These are phyloP conservation scores for Neurospora sp. DNA, from an alignment of 2,329 filamentous ascomycete species.

Conservation along the genomic window DNA sequence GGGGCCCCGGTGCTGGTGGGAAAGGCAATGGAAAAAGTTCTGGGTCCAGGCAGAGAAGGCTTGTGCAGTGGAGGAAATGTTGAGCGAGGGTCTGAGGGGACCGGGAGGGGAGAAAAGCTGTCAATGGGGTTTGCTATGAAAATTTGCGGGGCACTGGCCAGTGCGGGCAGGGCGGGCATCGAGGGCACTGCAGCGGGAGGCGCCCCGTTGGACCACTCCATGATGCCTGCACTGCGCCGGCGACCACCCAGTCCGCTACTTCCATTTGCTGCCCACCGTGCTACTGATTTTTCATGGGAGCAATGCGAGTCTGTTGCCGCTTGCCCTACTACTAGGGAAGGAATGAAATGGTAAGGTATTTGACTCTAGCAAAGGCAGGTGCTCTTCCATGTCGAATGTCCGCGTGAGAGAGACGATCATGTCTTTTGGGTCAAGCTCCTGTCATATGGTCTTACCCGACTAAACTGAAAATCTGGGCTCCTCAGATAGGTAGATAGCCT, in stretches of 20 bases:
- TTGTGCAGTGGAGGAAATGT: constrained; percentile 11
- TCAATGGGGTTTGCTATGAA: constrained; percentile 11
- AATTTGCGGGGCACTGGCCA: constrained; percentile 17
- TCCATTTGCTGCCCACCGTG: neutral
- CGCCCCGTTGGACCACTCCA: neutral
- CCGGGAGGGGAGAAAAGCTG: constrained; percentile 13
- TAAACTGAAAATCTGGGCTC: neutral
- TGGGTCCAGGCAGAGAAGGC: neutral
- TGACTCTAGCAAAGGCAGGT: neutral
- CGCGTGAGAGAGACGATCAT: neutral
- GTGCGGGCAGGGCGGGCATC: constrained; percentile 3
- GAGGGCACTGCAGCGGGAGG: neutral
- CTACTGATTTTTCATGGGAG: neutral
- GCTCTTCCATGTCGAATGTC: neutral
- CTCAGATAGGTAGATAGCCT: neutral
- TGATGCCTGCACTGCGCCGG: neutral
- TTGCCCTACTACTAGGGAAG: neutral
- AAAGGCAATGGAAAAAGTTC: neutral
- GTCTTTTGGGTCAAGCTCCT: neutral
- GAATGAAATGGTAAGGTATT: neutral
- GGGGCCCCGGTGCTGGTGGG: constrained; percentile 1
- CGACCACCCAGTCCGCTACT: neutral
- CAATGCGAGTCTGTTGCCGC: neutral
- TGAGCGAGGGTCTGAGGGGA: constrained; percentile 6
- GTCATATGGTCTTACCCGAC: neutral